Conservation (phyloP, 306 rosid genomes). For the Quillaja saponaria region DNA sequence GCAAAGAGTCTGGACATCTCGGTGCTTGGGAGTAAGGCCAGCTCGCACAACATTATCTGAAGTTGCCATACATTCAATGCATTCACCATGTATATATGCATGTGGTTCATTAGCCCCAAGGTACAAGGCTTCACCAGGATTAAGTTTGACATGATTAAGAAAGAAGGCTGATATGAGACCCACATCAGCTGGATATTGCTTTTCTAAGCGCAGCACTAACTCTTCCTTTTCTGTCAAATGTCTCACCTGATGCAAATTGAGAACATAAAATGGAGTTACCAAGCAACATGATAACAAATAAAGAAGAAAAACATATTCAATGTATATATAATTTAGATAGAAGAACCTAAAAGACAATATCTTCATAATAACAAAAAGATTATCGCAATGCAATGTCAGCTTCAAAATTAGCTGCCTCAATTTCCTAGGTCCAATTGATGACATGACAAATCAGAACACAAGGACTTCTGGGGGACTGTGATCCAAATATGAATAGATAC, state of each 20-base stretch:
- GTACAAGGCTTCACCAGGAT: conserved; percentile 82
- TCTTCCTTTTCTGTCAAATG: conserved; percentile 76
- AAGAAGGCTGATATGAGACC: conserved; percentile 89
- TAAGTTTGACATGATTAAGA: conserved; percentile 82
- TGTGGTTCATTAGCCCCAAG: conserved; percentile 92
- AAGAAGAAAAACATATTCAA: not conserved
- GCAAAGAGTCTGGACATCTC: conserved; percentile 86
- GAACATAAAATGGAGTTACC: not conserved
- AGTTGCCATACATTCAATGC: conserved; percentile 96
- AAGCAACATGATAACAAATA: conserved; percentile 2
- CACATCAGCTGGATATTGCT: conserved; percentile 80
- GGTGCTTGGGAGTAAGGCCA: conserved; percentile 86
- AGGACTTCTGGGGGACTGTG: not conserved
- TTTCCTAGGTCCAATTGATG: conserved; percentile 6
- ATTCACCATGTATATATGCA: conserved; percentile 80
- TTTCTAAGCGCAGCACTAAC: conserved; percentile 71
- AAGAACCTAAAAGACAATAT: not conserved
- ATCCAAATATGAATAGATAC: too few species aligned
- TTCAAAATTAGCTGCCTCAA: conserved; percentile 2
- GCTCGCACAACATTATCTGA: conserved; percentile 97
- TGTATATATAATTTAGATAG: not conserved
- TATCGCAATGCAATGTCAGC: not conserved
- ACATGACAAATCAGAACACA: conserved; percentile 5
- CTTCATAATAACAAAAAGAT: conserved; percentile 9
- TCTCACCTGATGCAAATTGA: conserved; percentile 57